Percentiles rank a stretch among this genome's conserved stretches.
Evolutionary conservation across 1,284 basidiomycete species (phyloP).

Genomic region (Ganoderma multipileum): DNA sequence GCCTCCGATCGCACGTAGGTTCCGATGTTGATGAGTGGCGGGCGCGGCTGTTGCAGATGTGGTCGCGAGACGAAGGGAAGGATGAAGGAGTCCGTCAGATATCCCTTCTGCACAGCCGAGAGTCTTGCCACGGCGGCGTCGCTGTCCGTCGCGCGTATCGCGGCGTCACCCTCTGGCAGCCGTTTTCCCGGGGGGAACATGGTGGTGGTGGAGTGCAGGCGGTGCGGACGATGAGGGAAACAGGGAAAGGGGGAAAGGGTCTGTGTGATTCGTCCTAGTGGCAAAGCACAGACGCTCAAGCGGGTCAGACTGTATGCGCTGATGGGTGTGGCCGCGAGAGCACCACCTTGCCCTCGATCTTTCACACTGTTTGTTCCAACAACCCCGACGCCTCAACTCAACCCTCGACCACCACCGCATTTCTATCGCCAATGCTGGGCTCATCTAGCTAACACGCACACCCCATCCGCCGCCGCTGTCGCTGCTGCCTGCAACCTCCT

Average conservation of each 20-base stretch:
- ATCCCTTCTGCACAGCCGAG: conserved; percentile 80
- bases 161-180: conserved; percentile 54
- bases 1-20: conserved; percentile 87
- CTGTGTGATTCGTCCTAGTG: no score
- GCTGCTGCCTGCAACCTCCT: conserved; percentile 5
- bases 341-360: conserved; percentile 10
- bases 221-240: not conserved
- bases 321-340: not conserved
- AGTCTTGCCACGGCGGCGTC: conserved; percentile 81
- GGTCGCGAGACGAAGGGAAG: conserved; percentile 67
- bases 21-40: conserved; percentile 95
- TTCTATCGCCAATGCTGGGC: conserved; percentile 15
- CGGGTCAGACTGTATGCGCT: no score
- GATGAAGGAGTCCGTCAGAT: conserved; percentile 79
- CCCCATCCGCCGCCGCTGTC: conserved; percentile 6
- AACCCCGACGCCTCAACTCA: not conserved
- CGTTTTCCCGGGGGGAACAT: conserved; percentile 26
- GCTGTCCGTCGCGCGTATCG: conserved; percentile 74
- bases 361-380: not conserved
- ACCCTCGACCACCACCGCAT: not conserved
- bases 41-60: conserved; percentile 66
- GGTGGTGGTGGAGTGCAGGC: conserved; percentile 4
- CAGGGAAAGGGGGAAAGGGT: no score
- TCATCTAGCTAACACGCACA: conserved; percentile 25
- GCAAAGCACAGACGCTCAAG: not conserved